These are phyloP conservation scores for Gentiana macrophylla DNA, from an alignment of 257 asterid species.

Conservation along the genomic window DNA sequence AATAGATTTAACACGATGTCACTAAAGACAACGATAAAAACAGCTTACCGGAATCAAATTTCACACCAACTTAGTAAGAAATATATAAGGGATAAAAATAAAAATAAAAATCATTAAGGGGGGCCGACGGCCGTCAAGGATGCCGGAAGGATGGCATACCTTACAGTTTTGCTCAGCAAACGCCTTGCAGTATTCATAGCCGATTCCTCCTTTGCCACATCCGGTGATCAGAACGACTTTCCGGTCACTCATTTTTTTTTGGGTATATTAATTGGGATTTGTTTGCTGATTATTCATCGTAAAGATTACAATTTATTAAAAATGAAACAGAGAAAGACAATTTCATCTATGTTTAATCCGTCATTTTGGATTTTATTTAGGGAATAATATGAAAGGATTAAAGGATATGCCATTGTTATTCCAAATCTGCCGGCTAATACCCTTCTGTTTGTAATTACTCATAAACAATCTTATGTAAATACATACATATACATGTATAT, in stretches of 20 bases:
- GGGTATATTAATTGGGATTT: not conserved
- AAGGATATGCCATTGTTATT: constrained; percentile 5
- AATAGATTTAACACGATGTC: too few species aligned
- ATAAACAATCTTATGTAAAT: too few species aligned
- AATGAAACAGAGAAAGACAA: not conserved
- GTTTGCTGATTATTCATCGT: too few species aligned
- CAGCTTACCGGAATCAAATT: too few species aligned
- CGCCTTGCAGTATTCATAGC: constrained; percentile 73
- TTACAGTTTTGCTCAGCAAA: constrained; percentile 50
- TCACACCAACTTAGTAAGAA: too few species aligned
- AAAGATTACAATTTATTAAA: not conserved
- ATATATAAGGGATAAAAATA: too few species aligned
- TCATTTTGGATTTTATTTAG: not conserved
- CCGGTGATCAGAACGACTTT: constrained; percentile 71
- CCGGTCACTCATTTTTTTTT: constrained; percentile 17
- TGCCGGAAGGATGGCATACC: too few species aligned
- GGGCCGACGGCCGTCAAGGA: too few species aligned
- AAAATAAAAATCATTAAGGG: too few species aligned
- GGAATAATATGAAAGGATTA: constrained; percentile 1
- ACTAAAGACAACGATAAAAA: too few species aligned
- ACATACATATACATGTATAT: too few species aligned
- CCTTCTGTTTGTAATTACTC: not conserved
- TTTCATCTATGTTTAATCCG: constrained; percentile 13
- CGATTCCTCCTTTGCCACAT: constrained; percentile 59
- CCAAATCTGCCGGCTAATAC: constrained; percentile 7